Conservation (phyloP, 495 filamentous ascomycete genomes). For the Penicillium arizonense region DNA sequence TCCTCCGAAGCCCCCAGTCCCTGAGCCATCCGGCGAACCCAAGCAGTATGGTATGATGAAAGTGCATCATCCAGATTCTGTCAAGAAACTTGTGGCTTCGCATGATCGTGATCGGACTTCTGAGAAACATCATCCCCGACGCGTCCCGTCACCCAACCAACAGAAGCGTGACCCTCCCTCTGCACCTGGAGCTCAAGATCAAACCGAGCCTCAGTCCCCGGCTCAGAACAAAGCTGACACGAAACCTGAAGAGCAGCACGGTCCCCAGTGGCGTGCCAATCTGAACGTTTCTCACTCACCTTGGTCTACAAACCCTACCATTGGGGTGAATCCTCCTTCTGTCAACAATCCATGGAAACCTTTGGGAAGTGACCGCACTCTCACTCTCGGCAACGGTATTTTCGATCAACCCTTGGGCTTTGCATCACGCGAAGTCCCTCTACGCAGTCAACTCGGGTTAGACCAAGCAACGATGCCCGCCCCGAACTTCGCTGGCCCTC, state of each 20-base stretch:
- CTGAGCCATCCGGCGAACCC: slow-evolving; percentile 50
- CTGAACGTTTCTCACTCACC: slow-evolving; percentile 34
- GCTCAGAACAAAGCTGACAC: slow-evolving; percentile 20
- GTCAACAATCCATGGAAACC: slow-evolving; percentile 73
- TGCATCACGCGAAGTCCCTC: slow-evolving; percentile 34
- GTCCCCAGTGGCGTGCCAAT: slow-evolving; percentile 36
- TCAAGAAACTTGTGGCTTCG: slow-evolving; percentile 40
- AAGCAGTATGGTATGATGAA: slow-evolving; percentile 62
- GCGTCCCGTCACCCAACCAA: slow-evolving; percentile 31
- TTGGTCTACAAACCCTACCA: slow-evolving; percentile 38
- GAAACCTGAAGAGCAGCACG: slow-evolving; percentile 33
- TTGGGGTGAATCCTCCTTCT: slow-evolving; percentile 34
- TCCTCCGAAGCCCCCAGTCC: slow-evolving; percentile 52
- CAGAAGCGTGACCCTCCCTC: slow-evolving; percentile 33
- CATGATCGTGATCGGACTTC: slow-evolving; percentile 37
- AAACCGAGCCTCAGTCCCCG: slow-evolving; percentile 18
- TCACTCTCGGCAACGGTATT: slow-evolving; percentile 76
- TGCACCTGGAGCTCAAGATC: slow-evolving; percentile 27
- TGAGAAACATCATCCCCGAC: slow-evolving; percentile 38
- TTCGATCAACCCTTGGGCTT: slow-evolving; percentile 64
- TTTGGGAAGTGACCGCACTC: slow-evolving; percentile 63
- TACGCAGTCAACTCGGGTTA: slow-evolving; percentile 37
- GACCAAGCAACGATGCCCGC: slow-evolving; percentile 37
- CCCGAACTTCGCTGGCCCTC: slow-evolving; percentile 32
- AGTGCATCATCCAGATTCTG: slow-evolving; percentile 50